These are phyloP conservation scores for Calonectria hawksworthii DNA, from an alignment of 2,329 filamentous ascomycete genomes.

Conservation along the genomic window DNA sequence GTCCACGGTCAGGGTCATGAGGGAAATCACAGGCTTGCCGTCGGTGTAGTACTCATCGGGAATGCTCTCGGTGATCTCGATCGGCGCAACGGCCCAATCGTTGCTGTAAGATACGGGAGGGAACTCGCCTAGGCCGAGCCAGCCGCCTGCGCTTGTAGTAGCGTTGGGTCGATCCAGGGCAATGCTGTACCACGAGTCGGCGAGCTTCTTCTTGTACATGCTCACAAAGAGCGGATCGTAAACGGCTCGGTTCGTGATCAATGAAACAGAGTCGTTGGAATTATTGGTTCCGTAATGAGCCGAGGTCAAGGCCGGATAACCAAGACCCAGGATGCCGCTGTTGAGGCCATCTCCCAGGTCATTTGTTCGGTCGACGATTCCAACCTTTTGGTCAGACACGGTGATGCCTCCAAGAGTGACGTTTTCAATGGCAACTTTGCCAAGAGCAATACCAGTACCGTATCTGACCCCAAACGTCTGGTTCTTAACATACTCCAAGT, in stretches of 20 bases:
- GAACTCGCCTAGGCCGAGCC: conserved; percentile 38
- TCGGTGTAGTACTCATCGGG: conserved; percentile 27
- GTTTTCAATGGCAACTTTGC: conserved; percentile 31
- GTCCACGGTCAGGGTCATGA: conserved; percentile 37
- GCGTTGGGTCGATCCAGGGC: conserved; percentile 35
- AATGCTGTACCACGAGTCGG: conserved; percentile 40
- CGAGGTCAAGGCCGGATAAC: conserved; percentile 37
- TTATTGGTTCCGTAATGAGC: conserved; percentile 31
- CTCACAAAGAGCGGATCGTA: conserved; percentile 34
- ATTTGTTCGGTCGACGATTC: conserved; percentile 37
- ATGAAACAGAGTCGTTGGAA: conserved; percentile 11
- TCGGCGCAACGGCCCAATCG: conserved; percentile 30
- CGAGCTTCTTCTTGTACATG: conserved; percentile 32
- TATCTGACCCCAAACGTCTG: conserved; percentile 48
- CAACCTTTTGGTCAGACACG: conserved; percentile 34
- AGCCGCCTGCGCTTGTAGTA: conserved; percentile 30
- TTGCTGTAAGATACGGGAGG: conserved; percentile 30
- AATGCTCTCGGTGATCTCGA: conserved; percentile 37
- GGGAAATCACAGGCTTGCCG: conserved; percentile 27
- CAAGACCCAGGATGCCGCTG: conserved; percentile 42
- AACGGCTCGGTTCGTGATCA: conserved; percentile 26
- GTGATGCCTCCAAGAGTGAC: conserved; percentile 40
- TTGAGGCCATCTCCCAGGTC: conserved; percentile 35
- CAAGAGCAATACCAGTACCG: conserved; percentile 37
- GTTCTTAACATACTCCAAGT: conserved; percentile 22